Conservation (phyloP, 116 monocot genomes). For the Trichopus zeylanicus region DNA sequence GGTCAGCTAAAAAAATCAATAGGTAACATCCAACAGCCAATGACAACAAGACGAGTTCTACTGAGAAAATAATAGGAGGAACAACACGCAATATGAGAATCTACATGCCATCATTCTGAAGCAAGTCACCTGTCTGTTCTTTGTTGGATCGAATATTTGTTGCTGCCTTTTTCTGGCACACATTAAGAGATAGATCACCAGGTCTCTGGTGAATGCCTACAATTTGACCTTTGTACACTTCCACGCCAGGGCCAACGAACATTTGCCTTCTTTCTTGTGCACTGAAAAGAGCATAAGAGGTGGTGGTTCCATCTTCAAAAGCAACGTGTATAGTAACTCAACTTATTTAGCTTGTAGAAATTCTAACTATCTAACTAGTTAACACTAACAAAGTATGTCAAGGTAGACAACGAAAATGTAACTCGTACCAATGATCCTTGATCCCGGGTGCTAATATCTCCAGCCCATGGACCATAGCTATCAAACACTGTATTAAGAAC, state of each 20-base stretch:
- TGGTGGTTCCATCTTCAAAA: slow-evolving; percentile 86
- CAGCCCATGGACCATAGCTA: slow-evolving; percentile 89
- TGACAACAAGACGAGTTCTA: too few relatives aligned
- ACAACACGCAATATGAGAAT: too few relatives aligned
- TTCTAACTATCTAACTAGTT: slow-evolving; percentile 1
- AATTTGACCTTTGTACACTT: slow-evolving; percentile 95
- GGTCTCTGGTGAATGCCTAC: slow-evolving; percentile 93
- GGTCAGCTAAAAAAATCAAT: too few relatives aligned
- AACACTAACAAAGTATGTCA: neutral
- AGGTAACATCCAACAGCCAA: too few relatives aligned
- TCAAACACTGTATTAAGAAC: slow-evolving; percentile 93
- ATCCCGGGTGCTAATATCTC: slow-evolving; percentile 85
- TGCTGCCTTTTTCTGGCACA: slow-evolving; percentile 97
- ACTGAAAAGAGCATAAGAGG: slow-evolving; percentile 84
- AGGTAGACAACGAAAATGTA: neutral
- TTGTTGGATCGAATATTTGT: slow-evolving; percentile 97
- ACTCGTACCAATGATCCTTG: slow-evolving; percentile 87
- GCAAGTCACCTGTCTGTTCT: slow-evolving; percentile 62
- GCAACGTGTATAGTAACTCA: slow-evolving; percentile 62
- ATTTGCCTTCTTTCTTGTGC: slow-evolving; percentile 94
- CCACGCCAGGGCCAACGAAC: slow-evolving; percentile 66
- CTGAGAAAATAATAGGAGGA: too few relatives aligned
- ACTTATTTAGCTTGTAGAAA: neutral
- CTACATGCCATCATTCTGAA: neutral
- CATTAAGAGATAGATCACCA: slow-evolving; percentile 90